Conservation (phyloP, 345 rosid genomes). For the Xanthoceras sorbifolium region DNA sequence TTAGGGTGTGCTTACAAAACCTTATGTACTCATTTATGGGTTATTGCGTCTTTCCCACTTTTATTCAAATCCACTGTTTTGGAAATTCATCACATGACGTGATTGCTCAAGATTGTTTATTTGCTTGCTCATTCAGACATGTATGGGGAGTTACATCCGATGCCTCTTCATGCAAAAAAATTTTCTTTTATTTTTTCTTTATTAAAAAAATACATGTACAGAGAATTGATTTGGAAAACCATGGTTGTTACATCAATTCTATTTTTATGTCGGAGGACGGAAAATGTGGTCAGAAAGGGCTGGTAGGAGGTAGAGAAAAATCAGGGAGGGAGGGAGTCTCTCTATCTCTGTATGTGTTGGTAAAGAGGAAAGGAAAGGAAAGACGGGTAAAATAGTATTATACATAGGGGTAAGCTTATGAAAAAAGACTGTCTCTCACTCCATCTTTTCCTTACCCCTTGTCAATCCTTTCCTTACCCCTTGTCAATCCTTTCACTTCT, state of each 20-base stretch:
- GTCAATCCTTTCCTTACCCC: too few relatives aligned
- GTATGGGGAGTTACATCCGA: not conserved
- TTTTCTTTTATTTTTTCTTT: too few relatives aligned
- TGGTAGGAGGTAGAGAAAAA: not conserved
- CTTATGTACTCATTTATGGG: not conserved
- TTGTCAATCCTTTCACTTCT: slow-evolving; percentile 1
- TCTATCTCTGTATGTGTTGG: not conserved
- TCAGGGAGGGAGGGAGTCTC: not conserved
- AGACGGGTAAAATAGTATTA: not conserved
- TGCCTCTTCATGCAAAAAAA: not conserved
- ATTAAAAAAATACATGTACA: too few relatives aligned
- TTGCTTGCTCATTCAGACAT: not conserved
- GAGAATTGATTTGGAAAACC: not conserved
- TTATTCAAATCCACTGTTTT: not conserved
- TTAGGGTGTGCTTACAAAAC: not conserved
- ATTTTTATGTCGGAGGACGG: not conserved
- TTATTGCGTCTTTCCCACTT: not conserved
- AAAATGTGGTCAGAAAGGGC: not conserved
- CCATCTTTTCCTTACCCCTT: not conserved
- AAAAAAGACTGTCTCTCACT: not conserved
- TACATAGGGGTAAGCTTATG: not conserved
- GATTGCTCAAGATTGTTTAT: not conserved
- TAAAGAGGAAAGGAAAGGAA: not conserved
- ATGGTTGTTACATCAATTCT: not conserved
- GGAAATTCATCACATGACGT: not conserved